Base-by-base conservation (phyloP, 2,329 filamentous ascomycete genomes). In the Lachnellula arida region DNA sequence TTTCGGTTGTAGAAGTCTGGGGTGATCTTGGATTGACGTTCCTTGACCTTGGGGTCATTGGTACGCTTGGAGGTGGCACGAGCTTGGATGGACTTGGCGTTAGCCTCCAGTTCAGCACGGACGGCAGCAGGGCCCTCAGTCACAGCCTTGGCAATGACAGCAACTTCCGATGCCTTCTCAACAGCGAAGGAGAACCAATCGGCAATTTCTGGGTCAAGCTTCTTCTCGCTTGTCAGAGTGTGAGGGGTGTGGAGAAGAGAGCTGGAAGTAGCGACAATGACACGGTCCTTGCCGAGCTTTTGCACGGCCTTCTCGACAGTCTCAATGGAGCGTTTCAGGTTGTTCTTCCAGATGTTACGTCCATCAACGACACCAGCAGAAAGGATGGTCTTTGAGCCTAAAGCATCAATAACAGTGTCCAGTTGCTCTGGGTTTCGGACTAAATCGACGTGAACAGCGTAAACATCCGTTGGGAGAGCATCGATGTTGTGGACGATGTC, bases 281-380 rank as follows among this genome's bases (percentile, higher is more conserved):
- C 93, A 72, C 94, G 90, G 67, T 97, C 92, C 83, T 96, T 93
- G 79, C 94, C 93, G 62, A 99, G 85, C 81, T 96, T 91, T 81
- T 97, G 90, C 70, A 97, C 80, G 63, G 93, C 94, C 58, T 84
- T 80, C 85, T 97, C 91, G 60, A 94, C 88, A 63, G 80, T 84
- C 81, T 94, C 92, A 64, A 99, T 95, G 71, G 94, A 91, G 70
- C 85, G 85, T 85, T 96, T 89, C 80, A 97, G 88, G 87, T 97
- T 96, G 78, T 91, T 97, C 89, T 99, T 99, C 94, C 94, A 99
- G 82, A 99, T 97, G 85, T 99, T 99, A 71, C 94, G 91, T 70
- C 94, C 94, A 70, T 99, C 92, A 66, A 99, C 94, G 68, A 99
- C 89, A 90, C 94, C 94, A 64, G 86, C 88, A 65, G 94, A 99